Conservation (phyloP, 1,284 basidiomycete genomes). For the Austroboletus niveus region DNA sequence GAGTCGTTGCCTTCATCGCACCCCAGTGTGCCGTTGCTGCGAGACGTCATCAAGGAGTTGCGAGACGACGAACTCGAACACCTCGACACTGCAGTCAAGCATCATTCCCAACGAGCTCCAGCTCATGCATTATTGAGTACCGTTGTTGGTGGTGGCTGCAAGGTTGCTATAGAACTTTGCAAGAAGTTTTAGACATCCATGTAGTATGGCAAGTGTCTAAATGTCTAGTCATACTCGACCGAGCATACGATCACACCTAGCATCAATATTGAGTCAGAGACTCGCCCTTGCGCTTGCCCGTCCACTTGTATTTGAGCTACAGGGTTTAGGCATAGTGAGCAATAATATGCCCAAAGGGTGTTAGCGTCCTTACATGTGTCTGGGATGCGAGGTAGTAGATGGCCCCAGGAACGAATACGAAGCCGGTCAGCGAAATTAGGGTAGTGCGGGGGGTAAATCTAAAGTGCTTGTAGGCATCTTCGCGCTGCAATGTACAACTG, state of each 20-base stretch:
- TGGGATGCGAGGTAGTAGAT: slow-evolving; percentile 39
- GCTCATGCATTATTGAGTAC: slow-evolving; percentile 89
- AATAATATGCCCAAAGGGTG: not conserved
- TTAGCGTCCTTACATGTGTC: slow-evolving; percentile 35
- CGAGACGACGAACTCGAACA: slow-evolving; percentile 95
- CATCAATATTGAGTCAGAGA: slow-evolving; percentile 32
- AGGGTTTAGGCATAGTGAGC: slow-evolving; percentile 8
- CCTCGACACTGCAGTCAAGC: slow-evolving; percentile 87
- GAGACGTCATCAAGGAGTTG: slow-evolving; percentile 79
- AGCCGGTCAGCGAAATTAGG: slow-evolving; percentile 49
- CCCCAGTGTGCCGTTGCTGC: slow-evolving; percentile 78
- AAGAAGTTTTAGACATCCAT: slow-evolving; percentile 59
- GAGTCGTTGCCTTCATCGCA: slow-evolving; percentile 62
- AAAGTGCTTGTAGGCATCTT: slow-evolving; percentile 78
- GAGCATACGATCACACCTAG: not conserved
- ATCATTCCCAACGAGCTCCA: slow-evolving; percentile 89
- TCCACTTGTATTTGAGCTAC: slow-evolving; percentile 50
- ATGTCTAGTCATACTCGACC: not conserved
- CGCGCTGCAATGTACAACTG: slow-evolving; percentile 54
- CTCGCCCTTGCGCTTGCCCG: slow-evolving; percentile 45
- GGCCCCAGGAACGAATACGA: slow-evolving; percentile 46
- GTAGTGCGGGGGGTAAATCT: slow-evolving; percentile 68
- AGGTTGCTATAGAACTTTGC: slow-evolving; percentile 86
- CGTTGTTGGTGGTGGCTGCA: slow-evolving; percentile 83
- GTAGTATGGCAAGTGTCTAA: not conserved